These are phyloP conservation scores for Auriscalpium orientale DNA, from an alignment of 768 basidiomycete genomes.

Conservation along the genomic window DNA sequence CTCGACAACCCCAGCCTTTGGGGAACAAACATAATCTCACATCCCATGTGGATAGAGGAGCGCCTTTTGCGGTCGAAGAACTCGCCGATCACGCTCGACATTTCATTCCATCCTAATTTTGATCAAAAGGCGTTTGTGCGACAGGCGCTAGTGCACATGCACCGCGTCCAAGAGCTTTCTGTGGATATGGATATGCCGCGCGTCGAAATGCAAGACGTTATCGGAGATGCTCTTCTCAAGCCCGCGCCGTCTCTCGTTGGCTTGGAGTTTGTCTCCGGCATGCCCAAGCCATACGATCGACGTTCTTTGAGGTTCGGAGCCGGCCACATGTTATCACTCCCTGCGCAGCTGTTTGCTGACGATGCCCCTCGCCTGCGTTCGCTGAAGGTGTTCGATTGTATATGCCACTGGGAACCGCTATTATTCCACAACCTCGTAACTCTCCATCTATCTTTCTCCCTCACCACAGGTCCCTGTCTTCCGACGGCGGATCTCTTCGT, in stretches of 20 bases:
- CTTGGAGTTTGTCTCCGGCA: too few relatives aligned
- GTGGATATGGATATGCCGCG: background rate
- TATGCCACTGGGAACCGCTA: background rate
- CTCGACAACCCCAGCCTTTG: background rate
- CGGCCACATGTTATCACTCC: background rate
- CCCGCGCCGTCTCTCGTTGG: too few relatives aligned
- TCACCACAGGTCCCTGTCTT: background rate
- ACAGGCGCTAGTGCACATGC: too few relatives aligned
- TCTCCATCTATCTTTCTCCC: background rate
- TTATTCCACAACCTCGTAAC: background rate
- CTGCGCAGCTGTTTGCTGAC: background rate
- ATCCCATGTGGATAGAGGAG: background rate
- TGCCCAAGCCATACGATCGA: too few relatives aligned
- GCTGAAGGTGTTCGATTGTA: background rate
- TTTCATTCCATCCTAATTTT: too few relatives aligned
- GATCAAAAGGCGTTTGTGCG: too few relatives aligned
- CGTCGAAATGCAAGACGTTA: too few relatives aligned
- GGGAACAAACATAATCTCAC: background rate
- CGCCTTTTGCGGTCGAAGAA: background rate
- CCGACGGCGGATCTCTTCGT: background rate
- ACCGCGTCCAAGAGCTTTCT: too few relatives aligned
- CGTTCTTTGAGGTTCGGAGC: too few relatives aligned
- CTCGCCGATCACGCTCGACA: background rate
- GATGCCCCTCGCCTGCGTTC: background rate
- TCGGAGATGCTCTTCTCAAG: too few relatives aligned